Percentiles rank a stretch among this genome's conserved stretches.
phyloP scores from a whole-genome alignment of 1,139 yeast species.

The Candida sp. region DNA sequence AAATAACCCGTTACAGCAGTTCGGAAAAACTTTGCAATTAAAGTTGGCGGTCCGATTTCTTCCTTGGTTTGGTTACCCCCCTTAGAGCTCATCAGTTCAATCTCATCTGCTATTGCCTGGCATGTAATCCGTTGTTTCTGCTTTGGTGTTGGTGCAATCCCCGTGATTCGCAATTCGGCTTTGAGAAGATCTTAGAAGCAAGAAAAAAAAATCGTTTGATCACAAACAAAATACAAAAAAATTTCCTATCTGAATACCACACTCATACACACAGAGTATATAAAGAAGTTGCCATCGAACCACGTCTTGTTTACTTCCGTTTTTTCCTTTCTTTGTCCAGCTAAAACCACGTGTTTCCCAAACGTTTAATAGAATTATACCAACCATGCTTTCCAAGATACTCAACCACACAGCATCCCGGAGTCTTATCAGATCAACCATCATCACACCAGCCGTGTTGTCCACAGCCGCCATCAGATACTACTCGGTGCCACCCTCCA shows the following conservation, averaged over 20 bases:
- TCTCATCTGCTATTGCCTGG: too few species aligned
- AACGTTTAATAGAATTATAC: too few species aligned
- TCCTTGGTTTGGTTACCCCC: too few species aligned
- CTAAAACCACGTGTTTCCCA: too few species aligned
- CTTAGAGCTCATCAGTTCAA: too few species aligned
- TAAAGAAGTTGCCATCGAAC: neutral
- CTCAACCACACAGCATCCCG: neutral
- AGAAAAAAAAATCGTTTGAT: neutral
- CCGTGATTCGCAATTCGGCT: neutral
- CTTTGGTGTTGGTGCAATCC: neutral
- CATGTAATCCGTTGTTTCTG: too few species aligned
- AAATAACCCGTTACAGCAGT: too few species aligned
- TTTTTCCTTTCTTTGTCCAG: neutral
- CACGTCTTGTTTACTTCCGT: neutral
- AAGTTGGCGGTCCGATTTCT: too few species aligned
- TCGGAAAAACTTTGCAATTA: too few species aligned
- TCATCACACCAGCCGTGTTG: neutral
- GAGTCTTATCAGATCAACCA: neutral
- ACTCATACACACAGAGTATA: neutral
- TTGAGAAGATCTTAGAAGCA: neutral
- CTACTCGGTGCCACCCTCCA: slow-evolving; percentile 14
- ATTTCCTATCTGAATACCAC: neutral
- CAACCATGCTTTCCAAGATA: neutral
- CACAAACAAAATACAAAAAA: neutral
- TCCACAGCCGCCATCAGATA: slow-evolving; percentile 1